phyloP scores from a whole-genome alignment of 2,329 filamentous ascomycete species.

The Parascedosporium putredinis region DNA sequence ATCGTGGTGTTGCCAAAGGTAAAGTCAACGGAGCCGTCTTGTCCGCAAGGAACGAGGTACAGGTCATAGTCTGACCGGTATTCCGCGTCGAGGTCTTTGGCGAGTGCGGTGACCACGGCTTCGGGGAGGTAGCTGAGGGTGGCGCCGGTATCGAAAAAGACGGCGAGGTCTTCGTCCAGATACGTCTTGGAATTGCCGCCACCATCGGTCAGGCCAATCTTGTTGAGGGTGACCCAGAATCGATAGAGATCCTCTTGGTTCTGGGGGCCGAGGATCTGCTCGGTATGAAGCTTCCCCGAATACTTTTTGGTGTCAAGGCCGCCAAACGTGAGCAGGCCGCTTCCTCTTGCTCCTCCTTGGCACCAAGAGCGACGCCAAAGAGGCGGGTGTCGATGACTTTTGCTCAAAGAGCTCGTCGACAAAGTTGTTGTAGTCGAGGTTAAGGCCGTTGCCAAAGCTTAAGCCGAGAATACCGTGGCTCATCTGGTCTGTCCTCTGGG shows the following conservation, averaged over 20 bases:
- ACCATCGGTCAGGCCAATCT: conserved; percentile 22
- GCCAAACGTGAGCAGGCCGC: conserved; percentile 29
- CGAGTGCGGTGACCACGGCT: conserved; percentile 36
- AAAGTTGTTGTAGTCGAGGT: conserved; percentile 19
- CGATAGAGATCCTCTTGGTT: conserved; percentile 17
- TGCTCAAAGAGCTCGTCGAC: conserved; percentile 19
- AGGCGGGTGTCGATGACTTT: conserved; percentile 18
- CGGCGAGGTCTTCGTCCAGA: conserved; percentile 25
- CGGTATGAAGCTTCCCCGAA: conserved; percentile 22
- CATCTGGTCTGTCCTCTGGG: conserved; percentile 17
- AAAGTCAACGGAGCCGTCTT: conserved; percentile 33
- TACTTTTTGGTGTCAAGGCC: conserved; percentile 37
- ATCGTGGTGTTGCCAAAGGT: conserved; percentile 34
- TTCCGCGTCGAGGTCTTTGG: conserved; percentile 32
- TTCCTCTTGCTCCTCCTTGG: conserved; percentile 15
- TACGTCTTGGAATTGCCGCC: conserved; percentile 16
- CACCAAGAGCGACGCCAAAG: conserved; percentile 24
- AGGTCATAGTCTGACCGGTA: conserved; percentile 29
- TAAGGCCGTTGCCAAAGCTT: conserved; percentile 19
- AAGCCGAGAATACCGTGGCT: conserved; percentile 22
- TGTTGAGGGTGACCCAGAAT: conserved; percentile 32
- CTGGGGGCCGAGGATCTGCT: conserved; percentile 19
- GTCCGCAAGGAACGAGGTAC: conserved; percentile 36
- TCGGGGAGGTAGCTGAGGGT: conserved; percentile 57
- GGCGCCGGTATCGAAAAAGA: conserved; percentile 56